phyloP scores from a whole-genome alignment of 2,329 filamentous ascomycete genomes.

The Mycogone perniciosa region DNA sequence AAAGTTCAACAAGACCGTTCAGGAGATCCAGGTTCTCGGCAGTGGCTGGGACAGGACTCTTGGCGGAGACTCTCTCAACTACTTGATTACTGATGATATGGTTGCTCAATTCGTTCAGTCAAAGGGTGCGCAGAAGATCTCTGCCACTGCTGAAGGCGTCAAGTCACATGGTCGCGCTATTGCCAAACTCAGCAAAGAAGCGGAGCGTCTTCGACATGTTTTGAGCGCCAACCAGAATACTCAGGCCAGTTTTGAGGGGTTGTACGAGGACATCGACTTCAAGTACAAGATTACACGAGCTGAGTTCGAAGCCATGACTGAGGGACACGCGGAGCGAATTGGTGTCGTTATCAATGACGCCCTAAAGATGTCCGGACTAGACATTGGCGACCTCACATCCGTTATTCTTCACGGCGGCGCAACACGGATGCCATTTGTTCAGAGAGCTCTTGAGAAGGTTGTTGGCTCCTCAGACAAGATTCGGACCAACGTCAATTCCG shows the following conservation, averaged over 20 bases:
- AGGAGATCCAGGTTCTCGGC: slow-evolving; percentile 87
- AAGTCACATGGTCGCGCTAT: slow-evolving; percentile 74
- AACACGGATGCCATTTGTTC: slow-evolving; percentile 87
- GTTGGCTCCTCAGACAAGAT: slow-evolving; percentile 71
- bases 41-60: slow-evolving; percentile 84
- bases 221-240: slow-evolving; percentile 89
- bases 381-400: slow-evolving; percentile 72
- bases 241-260: slow-evolving; percentile 71
- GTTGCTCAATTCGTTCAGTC: slow-evolving; percentile 69
- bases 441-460: slow-evolving; percentile 75
- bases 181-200: slow-evolving; percentile 88
- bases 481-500: slow-evolving; percentile 89
- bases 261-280: slow-evolving; percentile 91
- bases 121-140: slow-evolving; percentile 58
- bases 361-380: slow-evolving; percentile 64
- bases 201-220: slow-evolving; percentile 78
- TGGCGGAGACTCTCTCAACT: slow-evolving; percentile 84
- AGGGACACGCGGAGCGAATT: slow-evolving; percentile 62
- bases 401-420: slow-evolving; percentile 90
- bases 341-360: slow-evolving; percentile 64
- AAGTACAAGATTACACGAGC: slow-evolving; percentile 78
- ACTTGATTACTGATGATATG: slow-evolving; percentile 85
- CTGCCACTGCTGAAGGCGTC: slow-evolving; percentile 56
- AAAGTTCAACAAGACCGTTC: slow-evolving; percentile 91
- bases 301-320: slow-evolving; percentile 74